Evolutionary conservation across 345 rosid genomes (phyloP).

Genomic region (Erodium maritimum): DNA sequence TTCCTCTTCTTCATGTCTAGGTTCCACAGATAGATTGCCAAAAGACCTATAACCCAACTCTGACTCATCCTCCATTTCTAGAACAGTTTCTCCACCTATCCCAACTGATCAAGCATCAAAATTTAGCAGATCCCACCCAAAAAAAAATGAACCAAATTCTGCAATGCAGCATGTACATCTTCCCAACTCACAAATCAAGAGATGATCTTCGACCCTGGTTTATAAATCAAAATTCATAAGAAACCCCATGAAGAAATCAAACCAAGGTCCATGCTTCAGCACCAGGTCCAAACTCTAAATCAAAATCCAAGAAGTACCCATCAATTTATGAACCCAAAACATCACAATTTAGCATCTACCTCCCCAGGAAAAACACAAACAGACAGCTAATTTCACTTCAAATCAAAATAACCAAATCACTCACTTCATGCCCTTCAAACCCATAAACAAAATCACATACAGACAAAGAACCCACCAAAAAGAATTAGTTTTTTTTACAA

Average conservation of each 20-base stretch:
- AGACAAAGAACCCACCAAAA: neutral
- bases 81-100: neutral
- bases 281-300: neutral
- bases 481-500: too few relatives aligned
- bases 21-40: constrained; percentile 27
- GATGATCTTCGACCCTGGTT: too few relatives aligned
- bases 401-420: neutral
- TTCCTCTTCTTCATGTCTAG: constrained; percentile 51
- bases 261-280: neutral
- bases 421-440: neutral
- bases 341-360: too few relatives aligned
- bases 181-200: neutral
- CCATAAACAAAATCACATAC: neutral
- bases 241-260: neutral
- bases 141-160: neutral
- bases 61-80: constrained; percentile 41
- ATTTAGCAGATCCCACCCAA: neutral
- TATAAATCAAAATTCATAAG: neutral
- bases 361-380: too few relatives aligned
- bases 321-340: too few relatives aligned
- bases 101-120: neutral
- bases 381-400: too few relatives aligned
- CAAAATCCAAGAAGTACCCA: neutral
- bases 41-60: constrained; percentile 24
- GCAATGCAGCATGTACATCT: neutral